Evolutionary conservation across 2,329 filamentous ascomycete species (phyloP), one percentile per base, ranked within the genome.

Genomic region (Colletotrichum sp.): DNA sequence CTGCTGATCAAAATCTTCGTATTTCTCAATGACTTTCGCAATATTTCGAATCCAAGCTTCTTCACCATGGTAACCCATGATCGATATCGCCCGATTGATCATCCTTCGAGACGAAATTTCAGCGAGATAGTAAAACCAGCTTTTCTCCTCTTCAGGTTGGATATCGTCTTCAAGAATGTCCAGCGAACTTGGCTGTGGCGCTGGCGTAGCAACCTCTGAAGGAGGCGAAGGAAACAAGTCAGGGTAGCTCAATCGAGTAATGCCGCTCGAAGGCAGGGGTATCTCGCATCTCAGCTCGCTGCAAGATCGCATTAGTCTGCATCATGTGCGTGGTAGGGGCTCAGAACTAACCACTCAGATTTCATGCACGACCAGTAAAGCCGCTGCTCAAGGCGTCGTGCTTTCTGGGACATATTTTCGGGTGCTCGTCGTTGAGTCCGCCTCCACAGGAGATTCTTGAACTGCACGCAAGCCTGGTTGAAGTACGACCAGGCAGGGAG

Each of bases 291-390:
- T 67, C 9, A 77, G 21, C 36, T 77, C 77, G 28, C 75, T 78
- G 24, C 13, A 13, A 7, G 7, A 14, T 24, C 12, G 26, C 9
- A 24, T 48, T 30, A 66, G 36, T 7, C 28, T 18, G 48, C 14
- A 21, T 48, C 24, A 66, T 28, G 34, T 16, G 43, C n/a, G 12
- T 18, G 10, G 10, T 7, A 18, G 4, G 5, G 18, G 5, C 10
- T 18, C 7, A 18, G 7, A 7, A 76, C 77, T 66, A 70, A 82
- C 82, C 79, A 80, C 75, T 83, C 81, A 16, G 81, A 82, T 67
- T 84, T 84, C 72, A 83, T 75, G 59, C 82, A 83, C 32, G 81
- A 83, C 82, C 82, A 84, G 64, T 83, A 83, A 16, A 84, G 78
- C 16, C 81, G 75, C 70, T 79, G 79, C 75, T 83, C 80, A 18